Conservation (phyloP, 805 yeast species). For the Priceomyces carsonii region DNA sequence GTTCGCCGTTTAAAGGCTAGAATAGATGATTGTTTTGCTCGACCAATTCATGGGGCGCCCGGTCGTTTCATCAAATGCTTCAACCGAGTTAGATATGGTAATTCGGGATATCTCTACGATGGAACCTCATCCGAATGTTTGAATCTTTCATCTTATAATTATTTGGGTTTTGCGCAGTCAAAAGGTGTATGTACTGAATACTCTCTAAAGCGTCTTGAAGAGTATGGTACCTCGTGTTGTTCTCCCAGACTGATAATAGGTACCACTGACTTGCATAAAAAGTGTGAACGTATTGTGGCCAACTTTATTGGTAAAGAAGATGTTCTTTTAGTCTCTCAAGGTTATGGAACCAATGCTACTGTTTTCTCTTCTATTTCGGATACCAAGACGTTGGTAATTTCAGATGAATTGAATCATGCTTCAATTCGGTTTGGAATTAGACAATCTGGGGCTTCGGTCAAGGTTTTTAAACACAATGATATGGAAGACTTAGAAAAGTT, state of each 20-base stretch:
- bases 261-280: slow-evolving; percentile 67
- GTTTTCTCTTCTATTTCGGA: slow-evolving; percentile 82
- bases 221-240: slow-evolving; percentile 75
- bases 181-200: slow-evolving; percentile 86
- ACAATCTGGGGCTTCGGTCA: slow-evolving; percentile 88
- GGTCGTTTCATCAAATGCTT: slow-evolving; percentile 86
- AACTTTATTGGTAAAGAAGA: slow-evolving; percentile 89
- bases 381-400: slow-evolving; percentile 83
- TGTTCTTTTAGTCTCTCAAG: slow-evolving; percentile 85
- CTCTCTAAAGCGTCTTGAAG: slow-evolving; percentile 61
- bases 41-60: slow-evolving; percentile 97
- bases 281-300: slow-evolving; percentile 78
- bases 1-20: slow-evolving; percentile 88
- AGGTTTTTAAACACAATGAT: slow-evolving; percentile 90
- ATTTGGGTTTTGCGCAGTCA: slow-evolving; percentile 95
- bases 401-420: slow-evolving; percentile 94
- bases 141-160: slow-evolving; percentile 88
- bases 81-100: slow-evolving; percentile 71
- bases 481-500: slow-evolving; percentile 76
- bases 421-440: slow-evolving; percentile 95
- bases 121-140: slow-evolving; percentile 78
- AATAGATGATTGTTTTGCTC: slow-evolving; percentile 91
- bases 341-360: slow-evolving; percentile 93
- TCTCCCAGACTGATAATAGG: slow-evolving; percentile 80
- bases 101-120: slow-evolving; percentile 67